Base-by-base conservation (phyloP, 169 alveolate genomes). In the Eimeria necatrix region DNA sequence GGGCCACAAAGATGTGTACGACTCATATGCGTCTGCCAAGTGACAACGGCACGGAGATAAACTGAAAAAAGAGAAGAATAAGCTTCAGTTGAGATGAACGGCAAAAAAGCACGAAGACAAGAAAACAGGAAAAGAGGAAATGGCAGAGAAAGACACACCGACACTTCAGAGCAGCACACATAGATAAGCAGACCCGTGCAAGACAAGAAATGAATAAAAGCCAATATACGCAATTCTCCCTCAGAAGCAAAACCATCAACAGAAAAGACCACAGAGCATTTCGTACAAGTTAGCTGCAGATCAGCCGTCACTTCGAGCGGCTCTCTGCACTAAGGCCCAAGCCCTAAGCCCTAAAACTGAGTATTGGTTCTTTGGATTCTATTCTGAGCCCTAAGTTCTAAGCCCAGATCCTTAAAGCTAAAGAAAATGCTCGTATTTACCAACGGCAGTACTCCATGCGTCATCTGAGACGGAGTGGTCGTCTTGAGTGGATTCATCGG, bases 401-500 rank as follows among this genome's bases (percentile, higher is more conserved):
- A 32, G 41, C 41, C 41, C 41, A 32, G 68, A 56, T 56, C 68
- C 12, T 56, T 10, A 56, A 56, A 56, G 0, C 68, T 2, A 14
- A 18, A 14, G 68, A 56, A 56, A 56, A 14, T 56, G 68, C 68
- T 56, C 68, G 2, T 20, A 6, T 68, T 22, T n/a, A 80, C 89
- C 89, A n/a, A 26, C 70, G 32, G 20, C 49, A 16, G 64, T 48
- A 48, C 89, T 52, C 89, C 89, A 80, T 24, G 70, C 32, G 14
- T 80, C 89, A 6, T 80, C 89, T 4, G 89, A 80, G 49, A 52
- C 89, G 20, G 89, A 80, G 8, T 80, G 89, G n/a, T 80, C 89
- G 0, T 80, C 89, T 80, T 80, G 89, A 51, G 89, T 80, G 14
- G 89, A 80, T n/a, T 80, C 89, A 51, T 80, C 89, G 16, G 89